phyloP scores from a whole-genome alignment of 129 eudicot species.

The Gnaphalium uliginosum region DNA sequence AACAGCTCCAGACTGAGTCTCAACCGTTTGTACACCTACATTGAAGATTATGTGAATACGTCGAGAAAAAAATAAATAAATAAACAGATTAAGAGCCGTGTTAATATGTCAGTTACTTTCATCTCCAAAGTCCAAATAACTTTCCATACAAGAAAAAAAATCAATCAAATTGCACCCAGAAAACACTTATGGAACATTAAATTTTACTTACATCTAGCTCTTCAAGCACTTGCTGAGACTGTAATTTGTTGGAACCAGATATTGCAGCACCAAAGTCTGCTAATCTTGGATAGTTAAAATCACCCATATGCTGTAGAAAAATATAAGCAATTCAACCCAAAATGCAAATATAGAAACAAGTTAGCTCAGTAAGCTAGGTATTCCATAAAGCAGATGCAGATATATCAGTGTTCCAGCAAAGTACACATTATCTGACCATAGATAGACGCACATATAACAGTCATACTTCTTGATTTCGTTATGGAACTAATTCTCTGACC shows the following conservation, averaged over 20 bases:
- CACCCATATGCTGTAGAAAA: conserved; percentile 87
- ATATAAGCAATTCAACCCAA: conserved; percentile 23
- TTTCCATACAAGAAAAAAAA: background rate
- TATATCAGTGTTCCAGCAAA: conserved; percentile 14
- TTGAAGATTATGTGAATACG: background rate
- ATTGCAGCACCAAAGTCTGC: conserved; percentile 99
- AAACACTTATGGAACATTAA: conserved; percentile 9
- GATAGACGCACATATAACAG: background rate
- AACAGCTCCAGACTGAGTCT: conserved; percentile 76
- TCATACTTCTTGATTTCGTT: background rate
- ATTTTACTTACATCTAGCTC: conserved; percentile 88
- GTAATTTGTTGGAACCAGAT: conserved; percentile 80
- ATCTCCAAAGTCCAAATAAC: conserved; percentile 1
- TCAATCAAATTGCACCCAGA: too few relatives aligned
- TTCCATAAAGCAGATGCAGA: conserved; percentile 5
- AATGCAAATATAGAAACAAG: conserved; percentile 6
- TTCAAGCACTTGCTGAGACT: conserved; percentile 94
- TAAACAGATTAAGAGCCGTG: conserved; percentile 4
- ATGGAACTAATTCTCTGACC: background rate
- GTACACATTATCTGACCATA: background rate
- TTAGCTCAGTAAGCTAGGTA: background rate
- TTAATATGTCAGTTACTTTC: too few relatives aligned
- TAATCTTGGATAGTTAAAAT: conserved; percentile 84
- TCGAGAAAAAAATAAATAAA: background rate
- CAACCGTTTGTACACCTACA: conserved; percentile 80